Evolutionary conservation across 2,329 filamentous ascomycete genomes (phyloP).

Genomic region (Chalaropsis thielavioides): DNA sequence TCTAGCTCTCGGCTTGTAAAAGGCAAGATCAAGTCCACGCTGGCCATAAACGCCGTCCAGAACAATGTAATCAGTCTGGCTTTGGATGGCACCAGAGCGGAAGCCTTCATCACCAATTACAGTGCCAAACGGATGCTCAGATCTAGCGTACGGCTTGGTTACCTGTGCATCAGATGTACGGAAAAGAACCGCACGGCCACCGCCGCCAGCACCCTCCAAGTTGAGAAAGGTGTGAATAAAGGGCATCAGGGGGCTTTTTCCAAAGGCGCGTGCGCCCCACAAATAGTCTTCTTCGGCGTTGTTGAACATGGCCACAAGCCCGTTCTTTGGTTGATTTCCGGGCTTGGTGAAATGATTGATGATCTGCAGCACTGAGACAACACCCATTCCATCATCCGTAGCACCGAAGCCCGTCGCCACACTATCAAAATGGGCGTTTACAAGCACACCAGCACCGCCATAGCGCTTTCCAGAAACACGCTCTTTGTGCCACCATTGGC

Average conservation of each 20-base stretch:
- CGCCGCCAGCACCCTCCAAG: conserved; percentile 85
- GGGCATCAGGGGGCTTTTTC: conserved; percentile 63
- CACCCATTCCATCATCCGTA: conserved; percentile 85
- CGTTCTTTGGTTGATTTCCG: conserved; percentile 58
- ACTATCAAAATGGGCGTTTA: conserved; percentile 91
- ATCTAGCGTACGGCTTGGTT: conserved; percentile 59
- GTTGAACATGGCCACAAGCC: conserved; percentile 76
- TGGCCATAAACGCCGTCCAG: conserved; percentile 66
- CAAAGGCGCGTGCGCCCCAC: conserved; percentile 73
- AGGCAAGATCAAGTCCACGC: conserved; percentile 81
- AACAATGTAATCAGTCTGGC: conserved; percentile 79
- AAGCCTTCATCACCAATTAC: conserved; percentile 78
- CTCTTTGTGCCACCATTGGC: conserved; percentile 54
- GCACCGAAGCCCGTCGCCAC: conserved; percentile 86
- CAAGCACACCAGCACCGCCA: conserved; percentile 62
- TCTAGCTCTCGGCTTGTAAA: conserved; percentile 68
- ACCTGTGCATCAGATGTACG: conserved; percentile 77
- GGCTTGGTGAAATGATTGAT: conserved; percentile 69
- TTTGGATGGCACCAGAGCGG: conserved; percentile 59
- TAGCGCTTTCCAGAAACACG: conserved; percentile 32
- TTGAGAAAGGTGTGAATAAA: conserved; percentile 85
- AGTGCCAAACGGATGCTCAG: conserved; percentile 65
- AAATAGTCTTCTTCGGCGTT: conserved; percentile 92
- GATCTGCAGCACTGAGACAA: conserved; percentile 72
- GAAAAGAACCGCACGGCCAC: conserved; percentile 76